Evolutionary conservation across 352 stramenopile genomes (phyloP), one percentile per base, ranked within the genome.

Genomic region (Phytophthora europaea): DNA sequence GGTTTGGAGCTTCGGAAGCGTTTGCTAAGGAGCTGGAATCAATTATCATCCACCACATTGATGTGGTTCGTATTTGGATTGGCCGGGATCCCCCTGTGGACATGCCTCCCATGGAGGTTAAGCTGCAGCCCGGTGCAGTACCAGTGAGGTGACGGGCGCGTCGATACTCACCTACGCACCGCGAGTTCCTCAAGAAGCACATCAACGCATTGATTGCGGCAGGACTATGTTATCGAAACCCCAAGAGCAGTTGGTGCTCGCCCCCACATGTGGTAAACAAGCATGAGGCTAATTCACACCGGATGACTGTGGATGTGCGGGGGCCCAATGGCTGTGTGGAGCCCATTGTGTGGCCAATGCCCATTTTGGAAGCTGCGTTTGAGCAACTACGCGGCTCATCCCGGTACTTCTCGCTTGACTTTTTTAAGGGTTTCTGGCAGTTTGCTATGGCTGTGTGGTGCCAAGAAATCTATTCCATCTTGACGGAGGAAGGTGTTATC

Each of bases 351-450:
- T 69, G 43, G 59, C 43, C 67, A 0, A 73, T 73, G 67, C 53
- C 67, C 0, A 48, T 73, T n/a, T 69, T 28, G 26, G 26, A 28
- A 4, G 26, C 26, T 28, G 2, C 26, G 26, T 28, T 28, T 28
- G 26, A 4, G 2, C 40, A 60, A 8, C 26, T 28, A 28, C 26
- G 26, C 26, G 67, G 67, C 2, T 69, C 59, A 16, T 69, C 31
- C 0, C 16, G 40, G 18, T 73, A 69, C 22, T 69, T 73, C 33
- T 64, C 67, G 34, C 12, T 68, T 3, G 53, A 73, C 9, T 69
- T 73, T 6, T 26, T 26, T 73, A 69, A 73, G 22, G 53, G 58
- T 8, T 69, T 72, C 28, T 73, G 67, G 52, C 67, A 73, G 13
- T 73, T 73, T 31, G 59, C 38, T 15, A 65, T 69, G 52, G 43